Evolutionary conservation across 345 rosid species (phyloP).

Genomic region (Draba incana): DNA sequence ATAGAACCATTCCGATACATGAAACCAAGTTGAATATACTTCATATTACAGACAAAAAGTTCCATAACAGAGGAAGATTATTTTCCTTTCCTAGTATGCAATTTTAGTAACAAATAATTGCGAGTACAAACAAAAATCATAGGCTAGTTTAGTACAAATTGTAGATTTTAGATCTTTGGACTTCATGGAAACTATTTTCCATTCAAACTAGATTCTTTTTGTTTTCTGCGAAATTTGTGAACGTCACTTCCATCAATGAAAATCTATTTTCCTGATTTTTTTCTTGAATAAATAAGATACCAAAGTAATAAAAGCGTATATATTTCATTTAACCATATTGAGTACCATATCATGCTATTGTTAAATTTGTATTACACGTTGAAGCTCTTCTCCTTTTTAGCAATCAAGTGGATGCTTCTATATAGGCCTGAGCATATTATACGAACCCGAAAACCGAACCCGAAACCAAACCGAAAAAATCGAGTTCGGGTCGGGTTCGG

Average conservation of each 20-base stretch:
- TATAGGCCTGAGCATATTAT: too few species aligned
- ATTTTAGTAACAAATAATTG: too few species aligned
- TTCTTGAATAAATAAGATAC: background rate
- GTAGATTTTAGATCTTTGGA: background rate
- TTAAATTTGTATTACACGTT: background rate
- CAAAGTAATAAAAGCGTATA: background rate
- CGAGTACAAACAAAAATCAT: too few species aligned
- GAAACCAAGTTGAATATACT: too few species aligned
- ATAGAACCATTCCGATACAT: too few species aligned
- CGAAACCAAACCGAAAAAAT: too few species aligned
- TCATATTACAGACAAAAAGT: too few species aligned
- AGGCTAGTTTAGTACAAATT: background rate
- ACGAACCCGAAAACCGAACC: too few species aligned
- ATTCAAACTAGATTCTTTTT: background rate
- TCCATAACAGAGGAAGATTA: too few species aligned
- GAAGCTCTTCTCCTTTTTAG: background rate
- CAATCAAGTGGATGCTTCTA: conserved; percentile 12
- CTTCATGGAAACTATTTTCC: background rate
- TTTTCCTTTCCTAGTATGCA: too few species aligned
- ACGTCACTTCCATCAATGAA: background rate
- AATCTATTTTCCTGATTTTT: background rate
- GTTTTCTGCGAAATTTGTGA: background rate
- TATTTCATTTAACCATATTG: background rate
- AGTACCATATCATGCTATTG: background rate
- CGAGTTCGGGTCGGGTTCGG: too few species aligned